A percentile compares a stretch with the other conserved stretches of the same genome.
These are phyloP conservation scores for Cladosporium sp. DNA, from an alignment of 2,329 filamentous ascomycete species.

Conservation along the genomic window DNA sequence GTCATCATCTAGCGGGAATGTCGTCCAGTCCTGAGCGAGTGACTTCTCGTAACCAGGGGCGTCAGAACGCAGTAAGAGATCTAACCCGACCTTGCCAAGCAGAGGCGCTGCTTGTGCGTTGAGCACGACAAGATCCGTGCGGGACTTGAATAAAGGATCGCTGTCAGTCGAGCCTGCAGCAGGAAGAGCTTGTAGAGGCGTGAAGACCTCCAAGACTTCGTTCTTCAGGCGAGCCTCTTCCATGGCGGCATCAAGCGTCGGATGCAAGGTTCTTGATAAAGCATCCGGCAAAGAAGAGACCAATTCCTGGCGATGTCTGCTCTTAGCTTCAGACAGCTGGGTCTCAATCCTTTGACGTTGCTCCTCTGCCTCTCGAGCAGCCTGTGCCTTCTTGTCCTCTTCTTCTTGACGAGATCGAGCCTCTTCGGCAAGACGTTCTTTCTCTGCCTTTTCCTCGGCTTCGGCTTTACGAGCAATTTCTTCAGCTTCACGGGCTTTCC, in stretches of 20 bases:
- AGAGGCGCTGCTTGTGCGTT: slow-evolving; percentile 37
- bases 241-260: slow-evolving; percentile 24
- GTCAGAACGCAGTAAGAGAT: slow-evolving; percentile 30
- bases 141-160: slow-evolving; percentile 21
- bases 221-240: slow-evolving; percentile 19
- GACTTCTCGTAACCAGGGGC: slow-evolving; percentile 29
- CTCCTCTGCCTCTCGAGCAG: slow-evolving; percentile 32
- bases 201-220: slow-evolving; percentile 28
- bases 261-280: slow-evolving; percentile 29
- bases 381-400: slow-evolving; percentile 31
- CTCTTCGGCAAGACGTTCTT: slow-evolving; percentile 25
- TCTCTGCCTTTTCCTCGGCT: slow-evolving; percentile 23
- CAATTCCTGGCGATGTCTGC: slow-evolving; percentile 27
- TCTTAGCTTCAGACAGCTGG: slow-evolving; percentile 24
- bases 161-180: slow-evolving; percentile 22
- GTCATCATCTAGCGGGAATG: slow-evolving; percentile 24
- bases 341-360: slow-evolving; percentile 24
- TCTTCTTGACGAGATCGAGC: slow-evolving; percentile 25
- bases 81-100: slow-evolving; percentile 33
- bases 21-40: slow-evolving; percentile 29
- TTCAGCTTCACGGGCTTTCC: slow-evolving; percentile 19
- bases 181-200: slow-evolving; percentile 31
- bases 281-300: slow-evolving; percentile 30
- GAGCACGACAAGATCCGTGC: slow-evolving; percentile 28
- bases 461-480: slow-evolving; percentile 25